Base-by-base conservation (phyloP, 225 moss, liverwort and hornwort species). In the Bryum argenteum region DNA sequence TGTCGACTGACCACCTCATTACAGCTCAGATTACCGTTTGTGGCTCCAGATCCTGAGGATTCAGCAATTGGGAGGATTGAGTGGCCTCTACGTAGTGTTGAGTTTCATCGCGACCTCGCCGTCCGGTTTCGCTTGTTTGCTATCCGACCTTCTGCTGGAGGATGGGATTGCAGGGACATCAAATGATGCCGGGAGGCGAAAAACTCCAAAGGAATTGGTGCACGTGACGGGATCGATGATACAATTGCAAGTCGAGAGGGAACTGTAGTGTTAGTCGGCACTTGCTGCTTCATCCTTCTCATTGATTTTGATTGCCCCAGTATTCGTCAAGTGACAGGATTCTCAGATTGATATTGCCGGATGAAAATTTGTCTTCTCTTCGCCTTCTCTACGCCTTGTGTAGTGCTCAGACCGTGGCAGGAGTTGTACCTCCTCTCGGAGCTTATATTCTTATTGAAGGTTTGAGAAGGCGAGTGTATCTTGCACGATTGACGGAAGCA, bases 21-120 rank as follows among this genome's bases (percentile, higher is more conserved):
- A 69, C 74, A 70, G 74, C 82, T 75, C 70, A 79, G 71, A 70
- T 82, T 82, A 72, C 82, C 82, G 79, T 82, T 82, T 53, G 82
- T 17, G 57, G 75, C 51, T 62, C 58, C 63, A 45, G 67, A 68
- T 68, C 59, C 82, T 75, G 83, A 72, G 48, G 72, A 68, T 79
- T 69, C 9, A 19, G 72, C 33, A 48, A 63, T 50, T 57, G 9
- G 17, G 45, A 47, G 40, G 65, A 77, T 65, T 51, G 13, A 42
- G 51, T 57, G 61, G 19, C 37, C 13, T 50, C 8, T 23, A 54
- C 58, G 58, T 26, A 52, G 67, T 14, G 52, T 45, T 17, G 68
- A 51, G 47, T 59, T 75, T 54, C 54, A 28, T 11, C 44, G 18
- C 22, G n/a, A 5, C 26, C 54, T 3, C 17, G 37, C 40, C 12